A percentile compares a stretch with the other conserved stretches of the same genome.
phyloP scores from a whole-genome alignment of 176 grass and related monocot genomes.

The Dendrocalamus sinicus region DNA sequence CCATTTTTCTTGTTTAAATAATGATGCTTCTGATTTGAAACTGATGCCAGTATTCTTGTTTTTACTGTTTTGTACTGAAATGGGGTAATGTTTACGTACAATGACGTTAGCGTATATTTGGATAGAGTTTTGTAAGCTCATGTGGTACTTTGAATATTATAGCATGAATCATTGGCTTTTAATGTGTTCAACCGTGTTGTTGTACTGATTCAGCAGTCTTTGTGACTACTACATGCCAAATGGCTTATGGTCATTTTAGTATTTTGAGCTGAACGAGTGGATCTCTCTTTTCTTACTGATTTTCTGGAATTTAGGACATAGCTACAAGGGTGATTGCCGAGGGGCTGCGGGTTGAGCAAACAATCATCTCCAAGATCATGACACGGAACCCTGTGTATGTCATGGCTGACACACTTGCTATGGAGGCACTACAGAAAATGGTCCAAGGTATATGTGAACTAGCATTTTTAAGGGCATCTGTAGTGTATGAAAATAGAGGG shows the following conservation, averaged over 20 bases:
- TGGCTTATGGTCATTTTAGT: neutral
- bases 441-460: slow-evolving; percentile 66
- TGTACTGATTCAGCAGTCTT: neutral
- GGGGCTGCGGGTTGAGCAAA: slow-evolving; percentile 83
- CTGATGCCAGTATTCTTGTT: neutral
- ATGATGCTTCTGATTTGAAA: neutral
- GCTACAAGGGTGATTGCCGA: slow-evolving; percentile 82
- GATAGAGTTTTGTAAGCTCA: neutral
- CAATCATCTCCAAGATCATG: slow-evolving; percentile 91
- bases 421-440: slow-evolving; percentile 96
- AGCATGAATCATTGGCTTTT: neutral
- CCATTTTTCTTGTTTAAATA: slow-evolving; percentile 5
- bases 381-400: slow-evolving; percentile 79
- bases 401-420: slow-evolving; percentile 74
- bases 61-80: neutral
- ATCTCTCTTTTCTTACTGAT: neutral
- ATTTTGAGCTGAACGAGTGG: neutral
- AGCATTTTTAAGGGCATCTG: too few species aligned
- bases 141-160: neutral
- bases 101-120: neutral
- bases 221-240: neutral
- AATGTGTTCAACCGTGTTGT: neutral
- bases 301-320: slow-evolving; percentile 67
- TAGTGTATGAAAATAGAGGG: too few species aligned
- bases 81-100: neutral